phyloP scores from a whole-genome alignment of 345 rosid species.

The Syzygium oleosum region DNA sequence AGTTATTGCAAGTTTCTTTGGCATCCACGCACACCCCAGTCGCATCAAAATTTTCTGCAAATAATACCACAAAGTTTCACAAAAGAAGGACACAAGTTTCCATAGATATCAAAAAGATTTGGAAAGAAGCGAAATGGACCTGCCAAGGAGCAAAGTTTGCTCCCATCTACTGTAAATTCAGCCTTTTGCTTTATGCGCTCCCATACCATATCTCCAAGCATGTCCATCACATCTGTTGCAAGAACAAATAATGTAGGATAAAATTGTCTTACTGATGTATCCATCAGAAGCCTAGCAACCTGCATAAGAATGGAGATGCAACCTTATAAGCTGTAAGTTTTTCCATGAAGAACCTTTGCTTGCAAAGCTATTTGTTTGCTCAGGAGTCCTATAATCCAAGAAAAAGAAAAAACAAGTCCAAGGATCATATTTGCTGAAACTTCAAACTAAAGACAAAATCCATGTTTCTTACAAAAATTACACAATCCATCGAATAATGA shows the following conservation, averaged over 20 bases:
- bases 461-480: not conserved
- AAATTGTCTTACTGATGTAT: slow-evolving; percentile 78
- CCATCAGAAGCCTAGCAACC: slow-evolving; percentile 91
- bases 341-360: not conserved
- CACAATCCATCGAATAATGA: not conserved
- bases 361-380: not conserved
- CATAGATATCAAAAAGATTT: not conserved
- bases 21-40: slow-evolving; percentile 59
- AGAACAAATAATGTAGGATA: slow-evolving; percentile 89
- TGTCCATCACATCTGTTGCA: slow-evolving; percentile 74
- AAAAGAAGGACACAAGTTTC: not conserved
- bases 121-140: slow-evolving; percentile 20
- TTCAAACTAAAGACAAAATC: not conserved
- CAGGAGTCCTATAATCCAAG: not conserved
- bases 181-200: slow-evolving; percentile 77
- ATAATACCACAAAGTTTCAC: slow-evolving; percentile 7
- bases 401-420: not conserved
- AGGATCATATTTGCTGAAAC: not conserved
- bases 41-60: slow-evolving; percentile 63
- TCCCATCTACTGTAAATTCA: slow-evolving; percentile 64
- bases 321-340: not conserved
- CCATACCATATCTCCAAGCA: slow-evolving; percentile 95
- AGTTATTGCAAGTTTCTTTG: slow-evolving; percentile 87
- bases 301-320: slow-evolving; percentile 21
- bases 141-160: slow-evolving; percentile 34